Percentiles rank a stretch among this genome's conserved stretches.
These are phyloP conservation scores for Akanthomyces lecanii DNA, from an alignment of 2,329 filamentous ascomycete genomes.

Conservation along the genomic window DNA sequence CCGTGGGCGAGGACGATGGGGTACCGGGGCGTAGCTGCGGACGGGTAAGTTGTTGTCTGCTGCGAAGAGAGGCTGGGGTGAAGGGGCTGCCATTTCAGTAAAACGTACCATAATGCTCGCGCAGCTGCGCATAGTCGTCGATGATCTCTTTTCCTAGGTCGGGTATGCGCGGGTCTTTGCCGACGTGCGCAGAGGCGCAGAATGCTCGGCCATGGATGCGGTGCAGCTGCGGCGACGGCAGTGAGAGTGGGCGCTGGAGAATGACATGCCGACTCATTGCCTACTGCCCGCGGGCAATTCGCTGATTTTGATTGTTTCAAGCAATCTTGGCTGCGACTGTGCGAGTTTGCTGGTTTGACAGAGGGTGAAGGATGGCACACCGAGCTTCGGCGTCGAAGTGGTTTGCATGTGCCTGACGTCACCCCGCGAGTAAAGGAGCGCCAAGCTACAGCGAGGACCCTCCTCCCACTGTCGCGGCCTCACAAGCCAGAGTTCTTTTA, in stretches of 20 bases:
- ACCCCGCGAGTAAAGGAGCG: neutral
- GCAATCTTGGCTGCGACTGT: neutral
- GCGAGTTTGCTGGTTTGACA: neutral
- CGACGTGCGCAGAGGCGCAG: conserved; percentile 15
- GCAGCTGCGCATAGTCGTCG: conserved; percentile 44
- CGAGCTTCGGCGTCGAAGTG: neutral
- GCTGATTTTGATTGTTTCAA: neutral
- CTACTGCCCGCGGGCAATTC: neutral
- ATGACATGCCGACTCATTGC: conserved; percentile 3
- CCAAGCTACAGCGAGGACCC: neutral
- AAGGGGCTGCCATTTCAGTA: too few species aligned
- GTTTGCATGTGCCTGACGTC: conserved; percentile 6
- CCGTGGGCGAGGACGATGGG: conserved; percentile 64
- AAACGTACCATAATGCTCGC: conserved; percentile 39
- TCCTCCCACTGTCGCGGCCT: too few species aligned
- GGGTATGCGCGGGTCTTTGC: conserved; percentile 37
- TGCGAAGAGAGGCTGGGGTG: too few species aligned
- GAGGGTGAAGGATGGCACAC: neutral
- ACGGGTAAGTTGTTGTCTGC: neutral
- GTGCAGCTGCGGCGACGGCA: neutral
- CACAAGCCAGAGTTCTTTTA: neutral
- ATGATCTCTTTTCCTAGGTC: conserved; percentile 40
- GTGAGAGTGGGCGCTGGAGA: neutral
- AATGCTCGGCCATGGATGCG: neutral
- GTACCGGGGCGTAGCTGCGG: conserved; percentile 50